Conservation (phyloP, 2,329 filamentous ascomycete species). For the Diaporthe sp. region DNA sequence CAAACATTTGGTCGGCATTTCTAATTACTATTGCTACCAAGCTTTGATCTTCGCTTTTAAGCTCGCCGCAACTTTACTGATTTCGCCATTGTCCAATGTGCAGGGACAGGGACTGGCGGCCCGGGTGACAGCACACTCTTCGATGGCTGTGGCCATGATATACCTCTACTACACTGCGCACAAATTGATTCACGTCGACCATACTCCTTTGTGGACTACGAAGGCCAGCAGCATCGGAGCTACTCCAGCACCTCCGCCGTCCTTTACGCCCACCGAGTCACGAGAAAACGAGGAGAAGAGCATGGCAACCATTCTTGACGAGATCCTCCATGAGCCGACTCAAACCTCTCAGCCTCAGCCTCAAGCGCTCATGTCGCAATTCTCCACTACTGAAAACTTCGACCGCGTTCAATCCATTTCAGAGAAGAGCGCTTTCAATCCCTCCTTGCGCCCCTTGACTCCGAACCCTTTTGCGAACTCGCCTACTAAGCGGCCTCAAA, state of each 20-base stretch:
- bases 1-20: slow-evolving; percentile 71
- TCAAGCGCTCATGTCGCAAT: slow-evolving; percentile 45
- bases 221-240: slow-evolving; percentile 41
- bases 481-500: slow-evolving; percentile 24
- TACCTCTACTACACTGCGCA: slow-evolving; percentile 62
- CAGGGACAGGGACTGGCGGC: slow-evolving; percentile 55
- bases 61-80: slow-evolving; percentile 58
- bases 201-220: slow-evolving; percentile 64
- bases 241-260: slow-evolving; percentile 42
- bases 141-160: slow-evolving; percentile 66
- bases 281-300: slow-evolving; percentile 54
- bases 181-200: slow-evolving; percentile 68
- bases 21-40: slow-evolving; percentile 77
- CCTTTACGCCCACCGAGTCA: slow-evolving; percentile 28
- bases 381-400: neutral
- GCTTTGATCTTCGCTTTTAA: slow-evolving; percentile 70
- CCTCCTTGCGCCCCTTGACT: slow-evolving; percentile 1
- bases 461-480: slow-evolving; percentile 35
- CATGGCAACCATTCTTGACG: slow-evolving; percentile 63
- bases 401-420: slow-evolving; percentile 42
- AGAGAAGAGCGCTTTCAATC: slow-evolving; percentile 27
- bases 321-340: slow-evolving; percentile 54
- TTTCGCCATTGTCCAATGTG: slow-evolving; percentile 57
- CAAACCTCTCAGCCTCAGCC: slow-evolving; percentile 41
- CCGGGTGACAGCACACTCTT: slow-evolving; percentile 66